phyloP scores from a whole-genome alignment of 495 filamentous ascomycete genomes.

The Penicillium pancosmium region DNA sequence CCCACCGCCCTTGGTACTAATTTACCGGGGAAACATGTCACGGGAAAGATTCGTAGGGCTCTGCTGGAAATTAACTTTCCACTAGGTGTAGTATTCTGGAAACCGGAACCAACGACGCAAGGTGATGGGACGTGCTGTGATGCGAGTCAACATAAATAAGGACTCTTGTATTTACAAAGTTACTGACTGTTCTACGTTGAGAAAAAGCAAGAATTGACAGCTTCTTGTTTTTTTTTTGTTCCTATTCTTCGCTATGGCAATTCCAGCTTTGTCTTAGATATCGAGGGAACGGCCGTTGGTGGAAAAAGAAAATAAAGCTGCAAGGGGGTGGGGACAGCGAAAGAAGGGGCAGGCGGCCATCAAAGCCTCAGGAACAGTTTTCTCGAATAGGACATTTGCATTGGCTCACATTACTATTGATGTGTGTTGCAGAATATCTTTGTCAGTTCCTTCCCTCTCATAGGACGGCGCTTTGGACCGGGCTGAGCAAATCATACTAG shows the following conservation, averaged over 20 bases:
- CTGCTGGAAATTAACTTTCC: slow-evolving; percentile 17
- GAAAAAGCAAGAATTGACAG: slow-evolving; percentile 3
- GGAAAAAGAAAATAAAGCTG: slow-evolving; percentile 15
- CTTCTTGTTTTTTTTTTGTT: background rate
- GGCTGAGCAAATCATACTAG: background rate
- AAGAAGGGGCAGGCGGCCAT: slow-evolving; percentile 9
- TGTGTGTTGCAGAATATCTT: slow-evolving; percentile 2
- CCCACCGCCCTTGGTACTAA: background rate
- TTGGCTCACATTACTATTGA: slow-evolving; percentile 14
- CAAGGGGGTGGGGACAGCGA: slow-evolving; percentile 24
- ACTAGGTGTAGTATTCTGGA: slow-evolving; percentile 20
- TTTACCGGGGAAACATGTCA: background rate
- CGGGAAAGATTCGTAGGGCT: slow-evolving; percentile 8
- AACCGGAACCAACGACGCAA: slow-evolving; percentile 27
- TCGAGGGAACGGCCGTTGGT: slow-evolving; percentile 11
- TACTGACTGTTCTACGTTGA: background rate
- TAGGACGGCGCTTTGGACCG: background rate
- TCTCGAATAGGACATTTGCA: slow-evolving; percentile 9
- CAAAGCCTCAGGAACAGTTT: slow-evolving; percentile 8
- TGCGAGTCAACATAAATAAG: slow-evolving; percentile 26
- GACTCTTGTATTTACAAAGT: slow-evolving; percentile 5
- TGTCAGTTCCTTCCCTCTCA: background rate
- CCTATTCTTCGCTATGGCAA: background rate
- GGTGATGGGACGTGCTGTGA: slow-evolving; percentile 24
- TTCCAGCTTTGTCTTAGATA: background rate